Conservation (phyloP, 257 asterid genomes). For the Lavandula angustifolia region DNA sequence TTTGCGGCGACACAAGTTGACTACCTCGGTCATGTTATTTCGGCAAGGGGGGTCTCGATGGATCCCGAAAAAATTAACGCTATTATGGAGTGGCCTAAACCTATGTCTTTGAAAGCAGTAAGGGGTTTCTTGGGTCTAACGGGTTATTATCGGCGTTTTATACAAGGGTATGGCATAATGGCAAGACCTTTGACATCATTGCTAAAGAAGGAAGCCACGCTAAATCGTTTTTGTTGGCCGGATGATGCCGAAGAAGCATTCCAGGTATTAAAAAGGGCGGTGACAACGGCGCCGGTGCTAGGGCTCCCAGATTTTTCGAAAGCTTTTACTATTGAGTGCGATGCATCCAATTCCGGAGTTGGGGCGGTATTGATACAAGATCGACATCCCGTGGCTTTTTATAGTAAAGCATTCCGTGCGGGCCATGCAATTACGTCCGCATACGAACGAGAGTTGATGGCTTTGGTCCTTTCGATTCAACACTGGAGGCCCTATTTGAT, state of each 20-base stretch:
- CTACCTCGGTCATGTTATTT: not conserved
- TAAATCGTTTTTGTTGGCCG: no score
- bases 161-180: not conserved
- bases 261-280: not conserved
- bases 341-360: not conserved
- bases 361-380: not conserved
- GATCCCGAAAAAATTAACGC: not conserved
- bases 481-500: not conserved
- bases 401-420: not conserved
- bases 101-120: not conserved
- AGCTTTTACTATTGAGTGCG: not conserved
- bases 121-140: not conserved
- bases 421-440: not conserved
- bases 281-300: not conserved
- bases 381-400: not conserved
- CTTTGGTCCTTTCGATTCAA: not conserved
- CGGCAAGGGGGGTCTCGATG: not conserved
- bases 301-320: not conserved
- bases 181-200: not conserved
- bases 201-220: not conserved
- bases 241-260: not conserved
- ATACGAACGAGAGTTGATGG: not conserved
- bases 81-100: not conserved
- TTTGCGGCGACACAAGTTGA: no score
- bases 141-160: not conserved